These are phyloP conservation scores for Guyanaporus albipodus DNA, from an alignment of 768 basidiomycete genomes.

Conservation along the genomic window DNA sequence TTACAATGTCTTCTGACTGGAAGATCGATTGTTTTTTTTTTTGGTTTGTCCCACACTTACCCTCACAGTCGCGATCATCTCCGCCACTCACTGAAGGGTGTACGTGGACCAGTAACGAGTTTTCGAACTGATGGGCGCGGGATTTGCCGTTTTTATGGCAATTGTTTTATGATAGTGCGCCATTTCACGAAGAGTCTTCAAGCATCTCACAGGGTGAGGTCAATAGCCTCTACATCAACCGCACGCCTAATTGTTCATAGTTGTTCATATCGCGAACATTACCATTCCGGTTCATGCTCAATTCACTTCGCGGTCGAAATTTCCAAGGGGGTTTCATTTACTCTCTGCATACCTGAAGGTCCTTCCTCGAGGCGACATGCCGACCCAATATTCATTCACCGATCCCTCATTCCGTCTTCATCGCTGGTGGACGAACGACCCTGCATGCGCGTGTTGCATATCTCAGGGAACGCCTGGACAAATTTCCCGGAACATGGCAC, in stretches of 20 bases:
- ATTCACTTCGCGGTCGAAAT: background rate
- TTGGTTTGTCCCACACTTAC: no score
- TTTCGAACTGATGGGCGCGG: no score
- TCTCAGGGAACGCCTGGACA: background rate
- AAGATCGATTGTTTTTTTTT: no score
- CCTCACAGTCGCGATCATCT: no score
- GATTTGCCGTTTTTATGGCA: no score
- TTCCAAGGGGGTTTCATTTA: background rate
- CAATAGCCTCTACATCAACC: background rate
- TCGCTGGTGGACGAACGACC: background rate
- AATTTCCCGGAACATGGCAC: background rate
- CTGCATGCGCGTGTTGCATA: background rate
- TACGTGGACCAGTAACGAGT: no score
- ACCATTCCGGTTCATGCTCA: background rate
- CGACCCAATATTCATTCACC: background rate
- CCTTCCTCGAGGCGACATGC: background rate
- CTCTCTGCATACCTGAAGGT: background rate
- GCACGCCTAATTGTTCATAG: background rate
- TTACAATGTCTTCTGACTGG: no score
- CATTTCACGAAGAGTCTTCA: conserved; percentile 31
- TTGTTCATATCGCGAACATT: background rate
- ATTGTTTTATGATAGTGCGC: no score
- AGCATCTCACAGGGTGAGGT: background rate
- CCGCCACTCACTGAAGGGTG: no score
- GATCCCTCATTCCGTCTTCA: background rate